Conservation (phyloP, 352 stramenopile species). For the Phytophthora hibernalis region DNA sequence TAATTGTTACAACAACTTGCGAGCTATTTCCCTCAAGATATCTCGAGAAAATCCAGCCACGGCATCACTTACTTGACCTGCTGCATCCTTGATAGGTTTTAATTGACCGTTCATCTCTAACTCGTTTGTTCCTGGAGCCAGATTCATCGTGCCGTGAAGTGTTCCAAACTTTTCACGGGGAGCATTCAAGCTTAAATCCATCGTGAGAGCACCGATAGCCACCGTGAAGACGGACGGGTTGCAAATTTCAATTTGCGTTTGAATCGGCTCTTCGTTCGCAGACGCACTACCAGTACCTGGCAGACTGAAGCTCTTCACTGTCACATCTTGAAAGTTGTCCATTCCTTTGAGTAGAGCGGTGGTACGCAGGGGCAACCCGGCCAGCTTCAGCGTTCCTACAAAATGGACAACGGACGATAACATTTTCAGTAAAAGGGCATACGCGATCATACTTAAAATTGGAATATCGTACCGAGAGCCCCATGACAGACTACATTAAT, state of each 20-base stretch:
- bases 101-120: slow-evolving; percentile 57
- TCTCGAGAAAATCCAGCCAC: slow-evolving; percentile 72
- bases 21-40: slow-evolving; percentile 69
- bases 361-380: slow-evolving; percentile 55
- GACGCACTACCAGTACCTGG: slow-evolving; percentile 50
- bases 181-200: slow-evolving; percentile 53
- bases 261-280: slow-evolving; percentile 56
- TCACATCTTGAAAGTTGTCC: slow-evolving; percentile 68
- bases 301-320: slow-evolving; percentile 63
- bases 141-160: slow-evolving; percentile 62
- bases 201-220: slow-evolving; percentile 63
- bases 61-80: slow-evolving; percentile 54
- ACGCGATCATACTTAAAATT: not conserved
- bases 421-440: slow-evolving; percentile 4
- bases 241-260: slow-evolving; percentile 65
- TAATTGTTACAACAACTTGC: slow-evolving; percentile 61
- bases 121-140: slow-evolving; percentile 57
- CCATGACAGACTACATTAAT: slow-evolving; percentile 72
- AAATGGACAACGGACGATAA: slow-evolving; percentile 7
- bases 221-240: slow-evolving; percentile 81
- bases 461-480: slow-evolving; percentile 56
- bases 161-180: slow-evolving; percentile 54
- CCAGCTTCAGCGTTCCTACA: slow-evolving; percentile 60
- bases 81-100: slow-evolving; percentile 49
- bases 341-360: slow-evolving; percentile 60